Percentiles rank a stretch among this genome's conserved stretches.
Evolutionary conservation across 2,329 filamentous ascomycete genomes (phyloP).

Genomic region (Cadophora gregata): DNA sequence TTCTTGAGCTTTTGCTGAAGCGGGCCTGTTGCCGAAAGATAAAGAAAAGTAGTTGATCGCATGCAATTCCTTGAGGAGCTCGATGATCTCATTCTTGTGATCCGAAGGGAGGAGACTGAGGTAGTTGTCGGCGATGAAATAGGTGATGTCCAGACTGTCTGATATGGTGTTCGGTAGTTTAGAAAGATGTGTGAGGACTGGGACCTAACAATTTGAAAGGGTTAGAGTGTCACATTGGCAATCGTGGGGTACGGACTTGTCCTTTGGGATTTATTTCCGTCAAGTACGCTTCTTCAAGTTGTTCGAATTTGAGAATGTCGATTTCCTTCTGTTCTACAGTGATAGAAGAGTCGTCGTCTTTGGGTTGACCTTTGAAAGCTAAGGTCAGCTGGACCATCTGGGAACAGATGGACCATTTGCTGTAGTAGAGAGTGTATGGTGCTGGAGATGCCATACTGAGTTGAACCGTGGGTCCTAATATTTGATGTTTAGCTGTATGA

Average conservation of each 20-base stretch:
- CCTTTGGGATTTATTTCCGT: background rate
- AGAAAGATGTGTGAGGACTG: background rate
- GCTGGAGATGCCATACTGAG: background rate
- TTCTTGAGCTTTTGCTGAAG: background rate
- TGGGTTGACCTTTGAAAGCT: background rate
- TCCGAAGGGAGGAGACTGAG: background rate
- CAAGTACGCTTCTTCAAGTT: background rate
- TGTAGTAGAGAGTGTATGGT: background rate
- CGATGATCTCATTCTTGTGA: background rate
- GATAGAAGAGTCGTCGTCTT: background rate
- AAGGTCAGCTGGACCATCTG: conserved; percentile 3
- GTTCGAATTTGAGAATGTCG: background rate
- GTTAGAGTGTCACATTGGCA: background rate
- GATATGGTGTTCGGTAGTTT: background rate
- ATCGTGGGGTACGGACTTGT: background rate
- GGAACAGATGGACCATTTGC: background rate
- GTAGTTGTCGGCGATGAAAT: background rate
- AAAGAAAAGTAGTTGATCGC: background rate
- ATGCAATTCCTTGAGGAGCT: background rate
- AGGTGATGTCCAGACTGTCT: background rate
- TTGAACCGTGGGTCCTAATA: background rate
- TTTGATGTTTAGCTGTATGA: background rate
- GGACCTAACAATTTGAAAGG: background rate
- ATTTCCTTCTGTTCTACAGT: background rate
- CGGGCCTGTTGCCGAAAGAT: background rate